These are phyloP conservation scores for Phaeolepiota aurea DNA, from an alignment of 768 basidiomycete species.

Conservation along the genomic window DNA sequence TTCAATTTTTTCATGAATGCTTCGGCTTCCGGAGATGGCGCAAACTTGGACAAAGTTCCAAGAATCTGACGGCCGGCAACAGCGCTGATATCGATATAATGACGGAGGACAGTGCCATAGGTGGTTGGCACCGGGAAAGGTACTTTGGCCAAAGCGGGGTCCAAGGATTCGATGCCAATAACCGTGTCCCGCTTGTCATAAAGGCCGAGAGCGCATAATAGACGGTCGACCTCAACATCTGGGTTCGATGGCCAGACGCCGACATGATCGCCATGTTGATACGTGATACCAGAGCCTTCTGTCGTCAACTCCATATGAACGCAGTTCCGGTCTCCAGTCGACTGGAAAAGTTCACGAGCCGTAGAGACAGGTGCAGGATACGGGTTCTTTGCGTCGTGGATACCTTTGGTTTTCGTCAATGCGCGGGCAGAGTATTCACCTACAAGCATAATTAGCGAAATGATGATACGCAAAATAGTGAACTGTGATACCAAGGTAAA, in stretches of 20 bases:
- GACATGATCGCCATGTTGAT: slow-evolving; percentile 97
- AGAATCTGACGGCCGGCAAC: slow-evolving; percentile 93
- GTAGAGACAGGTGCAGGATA: slow-evolving; percentile 76
- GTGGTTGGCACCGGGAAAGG: slow-evolving; percentile 98
- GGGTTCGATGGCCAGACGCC: slow-evolving; percentile 97
- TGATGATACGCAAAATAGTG: slow-evolving; percentile 1
- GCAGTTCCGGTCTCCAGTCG: slow-evolving; percentile 76
- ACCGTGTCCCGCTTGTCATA: slow-evolving; percentile 72
- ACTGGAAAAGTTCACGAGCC: slow-evolving; percentile 78
- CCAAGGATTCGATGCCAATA: slow-evolving; percentile 92
- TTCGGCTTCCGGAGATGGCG: slow-evolving; percentile 74
- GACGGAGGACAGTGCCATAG: slow-evolving; percentile 85
- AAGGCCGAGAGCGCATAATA: slow-evolving; percentile 81
- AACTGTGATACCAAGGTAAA: slow-evolving; percentile 70
- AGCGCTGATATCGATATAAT: slow-evolving; percentile 96
- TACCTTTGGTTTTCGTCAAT: slow-evolving; percentile 87
- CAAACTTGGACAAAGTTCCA: slow-evolving; percentile 79
- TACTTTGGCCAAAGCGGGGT: slow-evolving; percentile 95
- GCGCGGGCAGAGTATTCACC: slow-evolving; percentile 95
- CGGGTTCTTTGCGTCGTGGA: slow-evolving; percentile 97
- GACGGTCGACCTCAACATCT: slow-evolving; percentile 83
- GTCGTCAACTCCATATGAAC: slow-evolving; percentile 92
- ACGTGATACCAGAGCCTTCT: slow-evolving; percentile 93
- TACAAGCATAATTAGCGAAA: slow-evolving; percentile 18
- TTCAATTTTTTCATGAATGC: slow-evolving; percentile 68